These are phyloP conservation scores for Ganoderma leucocontextum DNA, from an alignment of 1,284 basidiomycete genomes.

Conservation along the genomic window DNA sequence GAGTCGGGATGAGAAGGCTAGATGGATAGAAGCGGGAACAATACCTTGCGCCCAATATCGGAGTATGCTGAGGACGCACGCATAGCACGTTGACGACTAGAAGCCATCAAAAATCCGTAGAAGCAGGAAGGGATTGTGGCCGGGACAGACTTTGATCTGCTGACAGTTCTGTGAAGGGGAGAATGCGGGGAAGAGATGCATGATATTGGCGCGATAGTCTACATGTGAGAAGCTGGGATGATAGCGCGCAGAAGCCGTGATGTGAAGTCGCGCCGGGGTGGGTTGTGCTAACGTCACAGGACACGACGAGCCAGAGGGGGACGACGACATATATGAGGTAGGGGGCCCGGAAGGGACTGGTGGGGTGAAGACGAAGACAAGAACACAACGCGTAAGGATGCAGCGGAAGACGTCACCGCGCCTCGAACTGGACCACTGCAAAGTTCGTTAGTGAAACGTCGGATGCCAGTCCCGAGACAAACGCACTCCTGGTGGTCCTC, in stretches of 20 bases:
- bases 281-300: neutral
- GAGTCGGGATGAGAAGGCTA: neutral
- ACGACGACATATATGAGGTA: neutral
- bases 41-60: neutral
- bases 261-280: neutral
- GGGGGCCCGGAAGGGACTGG: neutral
- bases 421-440: slow-evolving; percentile 89
- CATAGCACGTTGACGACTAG: neutral
- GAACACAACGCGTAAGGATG: slow-evolving; percentile 2
- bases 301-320: neutral
- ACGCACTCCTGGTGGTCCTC: slow-evolving; percentile 91
- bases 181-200: slow-evolving; percentile 8
- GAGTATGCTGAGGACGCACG: neutral
- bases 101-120: neutral
- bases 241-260: neutral
- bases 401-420: slow-evolving; percentile 57
- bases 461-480: slow-evolving; percentile 16
- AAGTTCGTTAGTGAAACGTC: slow-evolving; percentile 28
- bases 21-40: neutral
- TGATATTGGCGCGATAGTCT: slow-evolving; percentile 24
- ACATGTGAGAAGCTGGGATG: slow-evolving; percentile 21
- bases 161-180: neutral
- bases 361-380: neutral
- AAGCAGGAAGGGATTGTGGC: neutral
- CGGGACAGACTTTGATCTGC: neutral